Base-by-base conservation (phyloP, 768 basidiomycete species). In the Rhizopogon vinicolor region DNA sequence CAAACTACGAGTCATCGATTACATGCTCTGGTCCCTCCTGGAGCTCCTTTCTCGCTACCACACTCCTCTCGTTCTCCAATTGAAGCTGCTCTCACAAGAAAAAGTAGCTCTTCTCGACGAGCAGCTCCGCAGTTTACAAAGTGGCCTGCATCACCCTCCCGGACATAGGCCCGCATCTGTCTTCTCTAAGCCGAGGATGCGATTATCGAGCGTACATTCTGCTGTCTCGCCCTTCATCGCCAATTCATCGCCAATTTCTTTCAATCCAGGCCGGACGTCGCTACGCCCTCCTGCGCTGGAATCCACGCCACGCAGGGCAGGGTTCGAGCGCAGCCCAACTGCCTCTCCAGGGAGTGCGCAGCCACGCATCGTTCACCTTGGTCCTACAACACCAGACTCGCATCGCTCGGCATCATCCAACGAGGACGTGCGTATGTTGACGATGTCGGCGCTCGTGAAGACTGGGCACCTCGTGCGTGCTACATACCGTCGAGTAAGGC, bases 11-110 rank as follows among this genome's bases (percentile, higher is more conserved):
- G 71, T 86, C 25, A 72, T 88, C 5, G 89, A 91, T 65, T 91
- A 89, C 60, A 70, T 81, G 8, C 72, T 86, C 1, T 90, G 88
- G 88, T 90, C 89, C 3, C 66, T 84, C 29, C 69, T 90, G 28
- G 86, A 89, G 61, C 75, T 87, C 52, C 66, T 87, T 16, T 86
- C 82, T 58, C 75, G 82, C 1, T 81, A 78, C 61, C 78, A 85
- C 16, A 83, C 72, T 40, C 87, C 88, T 1, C 74, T 91, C 29
- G 71, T 79, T 51, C 70, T 86, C 29, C 87, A 88, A 59, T 75
- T 91, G 70, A 84, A 85, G 25, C 69, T 83, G 3, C 78, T 88
- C 55, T 71, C 80, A n/a, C 79, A 81, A 60, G 86, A 87, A 66
- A 87, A 85, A 60, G 74, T 86, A 1, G 72, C 77, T 0, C 64